Evolutionary conservation across 2,329 filamentous ascomycete genomes (phyloP).

Genomic region (Grosmannia huntii): DNA sequence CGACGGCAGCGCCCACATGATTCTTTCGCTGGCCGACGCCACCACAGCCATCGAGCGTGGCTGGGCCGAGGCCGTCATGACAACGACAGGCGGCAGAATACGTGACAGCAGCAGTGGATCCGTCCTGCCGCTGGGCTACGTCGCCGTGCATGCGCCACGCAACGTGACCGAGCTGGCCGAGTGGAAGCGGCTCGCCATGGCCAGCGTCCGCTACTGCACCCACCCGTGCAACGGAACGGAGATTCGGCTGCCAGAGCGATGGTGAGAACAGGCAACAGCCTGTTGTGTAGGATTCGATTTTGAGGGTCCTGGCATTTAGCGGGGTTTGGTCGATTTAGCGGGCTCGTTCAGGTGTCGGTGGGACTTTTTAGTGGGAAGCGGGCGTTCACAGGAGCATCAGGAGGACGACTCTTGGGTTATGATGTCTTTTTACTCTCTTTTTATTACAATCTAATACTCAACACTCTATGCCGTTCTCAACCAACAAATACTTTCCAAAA

Average conservation of each 20-base stretch:
- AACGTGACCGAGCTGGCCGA: slow-evolving; percentile 22
- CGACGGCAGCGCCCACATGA: slow-evolving; percentile 26
- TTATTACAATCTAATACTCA: no score
- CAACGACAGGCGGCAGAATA: not conserved
- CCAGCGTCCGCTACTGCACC: slow-evolving; percentile 11
- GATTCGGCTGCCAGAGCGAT: slow-evolving; percentile 7
- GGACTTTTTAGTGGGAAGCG: no score
- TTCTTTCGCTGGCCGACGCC: slow-evolving; percentile 25
- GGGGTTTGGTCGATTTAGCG: no score
- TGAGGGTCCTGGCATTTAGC: no score
- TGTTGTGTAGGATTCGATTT: not conserved
- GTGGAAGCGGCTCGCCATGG: slow-evolving; percentile 18
- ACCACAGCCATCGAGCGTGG: slow-evolving; percentile 21
- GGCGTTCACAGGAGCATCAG: no score
- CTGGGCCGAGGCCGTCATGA: slow-evolving; percentile 23
- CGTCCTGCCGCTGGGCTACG: slow-evolving; percentile 14
- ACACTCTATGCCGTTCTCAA: no score
- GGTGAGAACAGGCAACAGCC: not conserved
- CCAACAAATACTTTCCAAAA: no score
- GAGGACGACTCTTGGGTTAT: no score
- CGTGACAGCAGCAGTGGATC: no score
- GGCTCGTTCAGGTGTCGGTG: no score
- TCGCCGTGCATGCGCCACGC: slow-evolving; percentile 27
- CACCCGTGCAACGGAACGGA: not conserved
- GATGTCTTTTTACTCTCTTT: no score